Evolutionary conservation across 106 monocot genomes (phyloP).

Genomic region (Dioscorea alata): DNA sequence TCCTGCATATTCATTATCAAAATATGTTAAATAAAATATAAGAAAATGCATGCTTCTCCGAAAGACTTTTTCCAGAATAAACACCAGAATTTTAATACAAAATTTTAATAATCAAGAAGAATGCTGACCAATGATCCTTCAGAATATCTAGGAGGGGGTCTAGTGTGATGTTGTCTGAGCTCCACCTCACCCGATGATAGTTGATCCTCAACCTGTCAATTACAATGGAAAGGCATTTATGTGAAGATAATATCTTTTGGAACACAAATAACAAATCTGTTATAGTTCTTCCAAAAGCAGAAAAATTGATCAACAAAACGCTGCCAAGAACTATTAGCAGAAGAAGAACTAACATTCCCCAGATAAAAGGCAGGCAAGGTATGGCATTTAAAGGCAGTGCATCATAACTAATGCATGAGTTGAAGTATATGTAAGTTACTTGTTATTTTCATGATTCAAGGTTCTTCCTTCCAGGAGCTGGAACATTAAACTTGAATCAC

Average conservation of each 20-base stretch:
- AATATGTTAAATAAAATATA: neutral
- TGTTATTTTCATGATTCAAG: no score
- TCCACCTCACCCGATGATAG: slow-evolving; percentile 46
- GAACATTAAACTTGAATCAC: no score
- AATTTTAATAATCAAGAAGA: neutral
- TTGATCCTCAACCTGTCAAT: slow-evolving; percentile 53
- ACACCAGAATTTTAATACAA: neutral
- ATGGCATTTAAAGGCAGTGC: no score
- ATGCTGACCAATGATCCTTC: slow-evolving; percentile 75
- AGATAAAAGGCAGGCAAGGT: no score
- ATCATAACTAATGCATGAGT: no score
- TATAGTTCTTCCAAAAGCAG: neutral
- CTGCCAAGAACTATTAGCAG: neutral
- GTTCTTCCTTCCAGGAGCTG: no score
- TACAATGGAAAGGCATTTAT: neutral
- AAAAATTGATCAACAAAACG: neutral
- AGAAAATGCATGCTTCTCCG: neutral
- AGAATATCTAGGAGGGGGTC: slow-evolving; percentile 76
- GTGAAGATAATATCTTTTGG: neutral
- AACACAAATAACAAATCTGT: neutral
- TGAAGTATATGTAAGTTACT: no score
- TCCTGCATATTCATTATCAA: no score
- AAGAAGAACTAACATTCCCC: no score
- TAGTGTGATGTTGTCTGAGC: slow-evolving; percentile 66
- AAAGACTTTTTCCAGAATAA: neutral